A percentile compares a stretch with the other conserved stretches of the same genome.
Evolutionary conservation across 768 basidiomycete species (phyloP).

Genomic region (Albatrellus ellisii): DNA sequence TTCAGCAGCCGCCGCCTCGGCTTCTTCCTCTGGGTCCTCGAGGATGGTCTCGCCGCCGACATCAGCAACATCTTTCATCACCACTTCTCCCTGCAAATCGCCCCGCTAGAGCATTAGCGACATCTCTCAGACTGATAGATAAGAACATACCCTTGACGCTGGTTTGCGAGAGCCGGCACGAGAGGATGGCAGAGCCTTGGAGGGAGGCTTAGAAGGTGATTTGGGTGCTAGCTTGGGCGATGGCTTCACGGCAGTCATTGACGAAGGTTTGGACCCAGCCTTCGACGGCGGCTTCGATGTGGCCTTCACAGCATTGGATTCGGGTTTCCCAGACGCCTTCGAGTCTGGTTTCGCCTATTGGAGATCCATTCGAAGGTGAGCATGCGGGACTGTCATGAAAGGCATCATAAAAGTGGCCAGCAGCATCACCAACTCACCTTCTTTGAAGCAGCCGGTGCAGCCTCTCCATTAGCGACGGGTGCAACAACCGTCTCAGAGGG

Average conservation of each 20-base stretch:
- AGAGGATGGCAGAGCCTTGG: slow-evolving; percentile 19
- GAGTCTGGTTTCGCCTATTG: slow-evolving; percentile 31
- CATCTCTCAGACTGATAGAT: slow-evolving; percentile 8
- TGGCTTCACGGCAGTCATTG: slow-evolving; percentile 21
- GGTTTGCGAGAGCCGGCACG: slow-evolving; percentile 20
- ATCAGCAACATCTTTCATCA: slow-evolving; percentile 2
- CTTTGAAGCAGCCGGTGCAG: slow-evolving; percentile 47
- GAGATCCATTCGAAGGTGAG: background rate
- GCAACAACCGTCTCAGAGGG: slow-evolving; percentile 25
- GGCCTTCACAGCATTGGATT: slow-evolving; percentile 15
- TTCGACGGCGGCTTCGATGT: slow-evolving; percentile 13
- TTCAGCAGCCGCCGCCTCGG: slow-evolving; percentile 3
- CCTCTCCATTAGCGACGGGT: slow-evolving; percentile 17
- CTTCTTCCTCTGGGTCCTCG: slow-evolving; percentile 14
- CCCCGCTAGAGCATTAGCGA: no score
- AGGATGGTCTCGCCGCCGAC: slow-evolving; percentile 7
- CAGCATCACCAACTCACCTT: slow-evolving; percentile 40
- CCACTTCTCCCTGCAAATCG: no score
- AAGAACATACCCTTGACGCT: slow-evolving; percentile 19
- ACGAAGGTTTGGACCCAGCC: slow-evolving; percentile 21
- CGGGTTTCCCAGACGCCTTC: slow-evolving; percentile 27
- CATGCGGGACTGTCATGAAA: background rate
- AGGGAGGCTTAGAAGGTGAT: slow-evolving; percentile 18
- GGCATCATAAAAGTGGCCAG: slow-evolving; percentile 5
- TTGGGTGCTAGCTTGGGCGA: slow-evolving; percentile 9